These are phyloP conservation scores for Catharanthus roseus DNA, from an alignment of 257 asterid species.

Conservation along the genomic window DNA sequence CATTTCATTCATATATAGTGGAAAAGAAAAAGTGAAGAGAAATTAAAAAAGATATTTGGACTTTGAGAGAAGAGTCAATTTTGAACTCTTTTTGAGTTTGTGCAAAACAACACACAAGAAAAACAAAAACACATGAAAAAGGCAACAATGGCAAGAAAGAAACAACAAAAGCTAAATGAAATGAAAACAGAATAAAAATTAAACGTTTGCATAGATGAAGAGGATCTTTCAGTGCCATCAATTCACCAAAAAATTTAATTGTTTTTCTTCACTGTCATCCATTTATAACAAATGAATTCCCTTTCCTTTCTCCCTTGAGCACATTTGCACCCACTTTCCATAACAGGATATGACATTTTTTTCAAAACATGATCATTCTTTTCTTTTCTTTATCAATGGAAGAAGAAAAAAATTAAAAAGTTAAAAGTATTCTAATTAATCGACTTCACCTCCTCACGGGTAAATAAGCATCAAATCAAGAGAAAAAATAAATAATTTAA, in stretches of 20 bases:
- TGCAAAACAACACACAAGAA: conserved; percentile 28
- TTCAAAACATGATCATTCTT: conserved; percentile 22
- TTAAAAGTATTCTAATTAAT: no score
- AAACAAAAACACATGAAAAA: conserved; percentile 15
- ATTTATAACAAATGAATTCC: conserved; percentile 31
- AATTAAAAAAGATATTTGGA: conserved; percentile 41
- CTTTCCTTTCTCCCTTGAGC: conserved; percentile 28
- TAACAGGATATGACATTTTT: conserved; percentile 41
- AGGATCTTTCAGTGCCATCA: conserved; percentile 46
- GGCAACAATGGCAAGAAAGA: background rate
- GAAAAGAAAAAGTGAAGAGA: conserved; percentile 35
- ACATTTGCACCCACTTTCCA: conserved; percentile 50
- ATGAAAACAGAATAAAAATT: background rate
- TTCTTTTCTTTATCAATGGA: background rate
- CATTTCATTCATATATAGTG: conserved; percentile 25
- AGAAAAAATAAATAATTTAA: background rate
- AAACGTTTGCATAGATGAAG: conserved; percentile 20
- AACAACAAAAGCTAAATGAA: conserved; percentile 8
- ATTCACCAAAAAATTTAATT: conserved; percentile 39
- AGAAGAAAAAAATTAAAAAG: background rate
- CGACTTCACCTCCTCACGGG: no score
- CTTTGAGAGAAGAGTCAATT: conserved; percentile 48
- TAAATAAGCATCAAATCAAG: background rate
- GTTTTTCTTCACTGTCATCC: conserved; percentile 56
- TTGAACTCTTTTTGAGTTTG: conserved; percentile 37